phyloP scores from a whole-genome alignment of 2,329 filamentous ascomycete genomes.

The Trichoderma cornu-damae region DNA sequence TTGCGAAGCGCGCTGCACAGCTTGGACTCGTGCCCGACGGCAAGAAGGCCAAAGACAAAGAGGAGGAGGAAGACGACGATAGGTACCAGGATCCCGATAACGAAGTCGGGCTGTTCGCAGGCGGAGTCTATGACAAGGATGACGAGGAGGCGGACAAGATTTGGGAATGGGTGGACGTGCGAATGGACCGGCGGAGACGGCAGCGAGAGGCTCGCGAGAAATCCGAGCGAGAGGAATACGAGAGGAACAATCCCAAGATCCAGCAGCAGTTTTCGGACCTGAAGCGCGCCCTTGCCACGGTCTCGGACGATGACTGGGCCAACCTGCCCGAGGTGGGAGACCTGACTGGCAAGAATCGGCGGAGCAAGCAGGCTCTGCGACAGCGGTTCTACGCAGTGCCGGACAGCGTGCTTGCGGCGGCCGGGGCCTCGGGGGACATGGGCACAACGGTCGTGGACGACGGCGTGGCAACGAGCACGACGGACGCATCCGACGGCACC shows the following conservation, averaged over 20 bases:
- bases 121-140: conserved; percentile 92
- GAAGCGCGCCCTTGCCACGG: conserved; percentile 80
- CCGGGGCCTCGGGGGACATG: conserved; percentile 72
- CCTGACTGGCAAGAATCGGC: conserved; percentile 86
- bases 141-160: conserved; percentile 97
- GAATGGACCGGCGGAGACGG: conserved; percentile 85
- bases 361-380: conserved; percentile 74
- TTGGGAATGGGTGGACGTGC: conserved; percentile 92
- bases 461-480: conserved; percentile 42
- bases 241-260: conserved; percentile 96
- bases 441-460: conserved; percentile 87
- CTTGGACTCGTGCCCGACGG: conserved; percentile 67
- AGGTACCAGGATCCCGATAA: conserved; percentile 96
- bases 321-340: conserved; percentile 94
- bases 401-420: conserved; percentile 87
- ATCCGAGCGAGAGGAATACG: conserved; percentile 89
- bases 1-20: conserved; percentile 86
- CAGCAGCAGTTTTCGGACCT: conserved; percentile 96
- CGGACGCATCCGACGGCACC: conserved; percentile 65
- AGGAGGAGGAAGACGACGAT: conserved; percentile 66
- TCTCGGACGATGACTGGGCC: conserved; percentile 95
- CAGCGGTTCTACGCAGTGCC: conserved; percentile 94
- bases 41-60: conserved; percentile 65
- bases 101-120: conserved; percentile 90
- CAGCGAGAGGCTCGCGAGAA: conserved; percentile 94